phyloP scores from a whole-genome alignment of 352 stramenopile genomes.

The Thalassiosira mediterranea region DNA sequence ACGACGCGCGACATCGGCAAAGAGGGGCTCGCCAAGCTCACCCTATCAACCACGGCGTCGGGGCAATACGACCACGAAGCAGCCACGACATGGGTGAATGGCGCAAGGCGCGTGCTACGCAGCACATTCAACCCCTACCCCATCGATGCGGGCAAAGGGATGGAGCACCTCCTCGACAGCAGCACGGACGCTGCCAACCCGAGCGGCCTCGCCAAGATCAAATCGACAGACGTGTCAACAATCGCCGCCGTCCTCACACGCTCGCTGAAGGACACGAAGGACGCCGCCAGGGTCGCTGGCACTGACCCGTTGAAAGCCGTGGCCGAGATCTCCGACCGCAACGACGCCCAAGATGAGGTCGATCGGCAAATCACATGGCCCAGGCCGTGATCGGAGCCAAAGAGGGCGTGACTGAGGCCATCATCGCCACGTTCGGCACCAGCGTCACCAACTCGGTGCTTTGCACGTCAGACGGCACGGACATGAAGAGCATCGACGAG shows the following conservation, averaged over 20 bases:
- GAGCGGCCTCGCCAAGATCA: neutral
- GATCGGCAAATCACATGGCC: neutral
- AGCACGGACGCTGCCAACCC: neutral
- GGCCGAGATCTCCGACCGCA: neutral
- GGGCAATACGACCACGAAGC: no score
- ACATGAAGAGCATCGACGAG: constrained; percentile 15
- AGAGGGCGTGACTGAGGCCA: constrained; percentile 1
- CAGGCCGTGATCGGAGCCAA: constrained; percentile 9
- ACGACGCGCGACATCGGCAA: no score
- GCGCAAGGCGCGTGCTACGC: neutral
- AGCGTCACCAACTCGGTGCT: constrained; percentile 5
- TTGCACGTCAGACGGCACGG: neutral
- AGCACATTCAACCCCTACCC: neutral
- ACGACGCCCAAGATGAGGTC: constrained; percentile 1
- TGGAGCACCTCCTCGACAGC: neutral
- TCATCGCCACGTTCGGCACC: neutral
- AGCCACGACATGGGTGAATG: neutral
- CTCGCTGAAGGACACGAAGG: neutral
- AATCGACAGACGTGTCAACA: neutral
- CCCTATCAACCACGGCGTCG: no score
- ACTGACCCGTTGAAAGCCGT: neutral
- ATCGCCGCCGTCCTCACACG: neutral
- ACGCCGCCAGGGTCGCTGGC: neutral
- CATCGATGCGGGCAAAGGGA: neutral
- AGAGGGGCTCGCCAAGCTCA: no score